Evolutionary conservation across 768 basidiomycete genomes (phyloP).

Genomic region (Kwoniella pini): DNA sequence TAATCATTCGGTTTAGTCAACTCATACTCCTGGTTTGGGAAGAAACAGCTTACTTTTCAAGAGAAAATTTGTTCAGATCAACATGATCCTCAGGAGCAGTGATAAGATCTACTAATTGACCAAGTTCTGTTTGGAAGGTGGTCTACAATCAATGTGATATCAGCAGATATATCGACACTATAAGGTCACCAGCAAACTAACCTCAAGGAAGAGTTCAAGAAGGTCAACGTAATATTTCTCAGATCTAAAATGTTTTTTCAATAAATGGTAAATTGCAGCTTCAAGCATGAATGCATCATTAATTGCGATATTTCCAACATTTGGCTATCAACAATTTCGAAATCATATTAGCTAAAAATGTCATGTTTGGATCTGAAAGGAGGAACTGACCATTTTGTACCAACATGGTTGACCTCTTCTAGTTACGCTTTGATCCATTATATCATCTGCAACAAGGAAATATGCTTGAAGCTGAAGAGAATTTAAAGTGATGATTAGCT

Average conservation of each 20-base stretch:
- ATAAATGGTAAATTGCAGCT: constrained; percentile 83
- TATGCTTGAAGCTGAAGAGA: constrained; percentile 81
- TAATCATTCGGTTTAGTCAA: constrained; percentile 46
- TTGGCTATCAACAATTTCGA: constrained; percentile 41
- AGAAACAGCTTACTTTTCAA: constrained; percentile 66
- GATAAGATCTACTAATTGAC: constrained; percentile 92
- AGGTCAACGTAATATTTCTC: constrained; percentile 84
- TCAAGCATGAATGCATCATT: constrained; percentile 98
- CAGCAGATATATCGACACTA: constrained; percentile 4
- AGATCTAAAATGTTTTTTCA: constrained; percentile 79
- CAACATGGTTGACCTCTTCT: constrained; percentile 94
- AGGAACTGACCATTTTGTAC: constrained; percentile 64
- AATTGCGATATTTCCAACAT: constrained; percentile 80
- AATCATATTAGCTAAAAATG: neutral
- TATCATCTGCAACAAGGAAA: constrained; percentile 93
- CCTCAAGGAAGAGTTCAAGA: constrained; percentile 87
- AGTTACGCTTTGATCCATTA: constrained; percentile 94
- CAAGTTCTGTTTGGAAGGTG: constrained; percentile 90
- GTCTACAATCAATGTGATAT: constrained; percentile 51
- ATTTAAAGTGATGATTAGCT: neutral
- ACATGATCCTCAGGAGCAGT: constrained; percentile 89
- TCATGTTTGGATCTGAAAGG: neutral
- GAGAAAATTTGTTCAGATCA: constrained; percentile 82
- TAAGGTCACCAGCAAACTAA: too few species aligned
- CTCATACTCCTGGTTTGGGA: constrained; percentile 9